Conservation (phyloP, 345 rosid species). For the Eucalyptus fibrosa region DNA sequence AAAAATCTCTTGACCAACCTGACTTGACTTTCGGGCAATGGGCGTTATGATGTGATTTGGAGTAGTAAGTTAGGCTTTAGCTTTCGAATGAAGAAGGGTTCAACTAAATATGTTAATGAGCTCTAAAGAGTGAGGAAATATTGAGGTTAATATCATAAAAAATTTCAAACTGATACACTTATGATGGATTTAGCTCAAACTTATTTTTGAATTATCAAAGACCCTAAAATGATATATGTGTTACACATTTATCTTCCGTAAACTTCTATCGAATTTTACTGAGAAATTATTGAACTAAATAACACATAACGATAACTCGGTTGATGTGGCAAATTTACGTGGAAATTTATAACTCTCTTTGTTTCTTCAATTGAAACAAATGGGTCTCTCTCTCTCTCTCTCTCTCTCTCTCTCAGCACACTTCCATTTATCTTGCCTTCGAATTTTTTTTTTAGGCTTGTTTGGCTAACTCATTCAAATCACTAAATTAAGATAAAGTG, state of each 20-base stretch:
- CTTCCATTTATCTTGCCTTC: rapidly evolving
- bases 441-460: too few species aligned
- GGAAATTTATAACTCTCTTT: too few species aligned
- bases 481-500: too few species aligned
- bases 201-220: too few species aligned
- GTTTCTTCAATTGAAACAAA: not conserved
- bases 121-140: not conserved
- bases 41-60: not conserved
- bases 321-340: not conserved
- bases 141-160: not conserved
- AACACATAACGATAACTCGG: not conserved
- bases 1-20: not conserved
- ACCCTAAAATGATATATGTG: rapidly evolving
- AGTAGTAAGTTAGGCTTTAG: not conserved
- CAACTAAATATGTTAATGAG: not conserved
- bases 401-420: too few species aligned
- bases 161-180: too few species aligned
- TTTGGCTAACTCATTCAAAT: too few species aligned
- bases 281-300: too few species aligned
- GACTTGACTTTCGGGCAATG: not conserved
- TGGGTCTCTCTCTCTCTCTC: too few species aligned
- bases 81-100: not conserved
- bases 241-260: too few species aligned
- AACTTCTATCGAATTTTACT: too few species aligned
- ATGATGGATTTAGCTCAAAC: too few species aligned